Base-by-base conservation (phyloP, 1,284 basidiomycete genomes). In the Tylopilus sp. region DNA sequence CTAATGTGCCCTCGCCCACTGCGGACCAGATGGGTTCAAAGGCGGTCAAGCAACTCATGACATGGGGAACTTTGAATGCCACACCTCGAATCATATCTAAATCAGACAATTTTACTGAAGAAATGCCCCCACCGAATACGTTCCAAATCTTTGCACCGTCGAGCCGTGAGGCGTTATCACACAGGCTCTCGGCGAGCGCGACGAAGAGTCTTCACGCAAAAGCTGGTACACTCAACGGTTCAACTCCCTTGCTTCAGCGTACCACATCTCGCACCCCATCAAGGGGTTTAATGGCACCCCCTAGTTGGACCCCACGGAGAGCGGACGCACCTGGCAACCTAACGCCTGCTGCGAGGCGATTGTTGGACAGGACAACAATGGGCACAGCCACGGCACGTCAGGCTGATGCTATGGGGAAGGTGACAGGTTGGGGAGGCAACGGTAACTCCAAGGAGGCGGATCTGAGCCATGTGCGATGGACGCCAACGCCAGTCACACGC, bases 11-110 rank as follows among this genome's bases (percentile, higher is more conserved):
- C 11, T 90, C 91, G 0, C 92, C 90, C 2, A 88, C 87, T 6
- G 86, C 92, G 0, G 79, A 86, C 5, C 77, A 91, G 55, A 77
- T 96, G 28, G 87, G 86, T 0, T 78, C 87, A 1, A 70, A 71
- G 8, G 85, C 86, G 1, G 76, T 92, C 46, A 91, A 92, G 54
- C 85, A 94, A 56, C 79, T 97, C 18, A 91, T 96, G 86, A 97
- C 93, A 9, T 92, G 89, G 90, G 93, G 93, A 6, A 92, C 89
- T 18, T 75, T 96, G 12, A 82, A 85, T 52, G 84, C 88, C 12
- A 96, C 93, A 11, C 93, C 91, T 8, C 82, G 92, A 40, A 77
- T 93, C 10, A 77, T 95, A 30, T 86, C 86, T 23, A 77, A 79
- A 48, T 71, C 77, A 0, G 84, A 84, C 46, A 79, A 84, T 45